Evolutionary conservation across 139 green algal genomes (phyloP).

Genomic region (Micromonas commoda): DNA sequence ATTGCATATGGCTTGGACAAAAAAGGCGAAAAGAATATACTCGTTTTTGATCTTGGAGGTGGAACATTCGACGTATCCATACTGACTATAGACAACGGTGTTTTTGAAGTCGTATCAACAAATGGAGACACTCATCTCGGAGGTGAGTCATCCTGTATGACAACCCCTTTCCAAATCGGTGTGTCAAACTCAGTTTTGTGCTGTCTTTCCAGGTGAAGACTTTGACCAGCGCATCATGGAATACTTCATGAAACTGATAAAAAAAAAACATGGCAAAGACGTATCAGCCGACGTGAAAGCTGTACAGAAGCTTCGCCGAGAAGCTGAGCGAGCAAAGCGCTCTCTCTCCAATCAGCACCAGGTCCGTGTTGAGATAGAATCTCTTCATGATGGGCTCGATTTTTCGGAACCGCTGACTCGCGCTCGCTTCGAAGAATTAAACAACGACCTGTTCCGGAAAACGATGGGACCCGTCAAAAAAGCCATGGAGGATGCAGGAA

Average conservation of each 20-base stretch:
- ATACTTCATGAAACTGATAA: constrained; percentile 99
- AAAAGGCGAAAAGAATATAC: constrained; percentile 89
- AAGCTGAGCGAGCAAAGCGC: constrained; percentile 96
- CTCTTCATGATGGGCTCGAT: constrained; percentile 87
- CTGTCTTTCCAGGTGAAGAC: constrained; percentile 65
- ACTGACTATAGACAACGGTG: constrained; percentile 93
- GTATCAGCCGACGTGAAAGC: constrained; percentile 82
- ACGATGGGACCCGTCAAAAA: constrained; percentile 93
- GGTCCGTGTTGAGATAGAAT: constrained; percentile 95
- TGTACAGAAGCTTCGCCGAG: constrained; percentile 89
- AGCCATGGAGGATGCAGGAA: constrained; percentile 85
- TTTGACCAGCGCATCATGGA: constrained; percentile 98
- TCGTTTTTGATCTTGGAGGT: constrained; percentile 97
- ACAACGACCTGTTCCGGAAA: constrained; percentile 97
- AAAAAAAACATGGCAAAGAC: constrained; percentile 93
- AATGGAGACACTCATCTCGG: constrained; percentile 95
- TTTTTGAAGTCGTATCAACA: constrained; percentile 94
- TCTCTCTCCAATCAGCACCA: constrained; percentile 93
- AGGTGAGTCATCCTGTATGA: constrained; percentile 38
- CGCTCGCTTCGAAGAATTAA: constrained; percentile 98
- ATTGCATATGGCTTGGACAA: constrained; percentile 95
- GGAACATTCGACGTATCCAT: constrained; percentile 99
- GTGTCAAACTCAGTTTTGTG: background rate
- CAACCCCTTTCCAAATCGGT: too few species aligned
- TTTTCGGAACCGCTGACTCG: constrained; percentile 94